Evolutionary conservation across 1,284 basidiomycete species (phyloP), one percentile per base, ranked within the genome.

Genomic region (Cerrena zonata): DNA sequence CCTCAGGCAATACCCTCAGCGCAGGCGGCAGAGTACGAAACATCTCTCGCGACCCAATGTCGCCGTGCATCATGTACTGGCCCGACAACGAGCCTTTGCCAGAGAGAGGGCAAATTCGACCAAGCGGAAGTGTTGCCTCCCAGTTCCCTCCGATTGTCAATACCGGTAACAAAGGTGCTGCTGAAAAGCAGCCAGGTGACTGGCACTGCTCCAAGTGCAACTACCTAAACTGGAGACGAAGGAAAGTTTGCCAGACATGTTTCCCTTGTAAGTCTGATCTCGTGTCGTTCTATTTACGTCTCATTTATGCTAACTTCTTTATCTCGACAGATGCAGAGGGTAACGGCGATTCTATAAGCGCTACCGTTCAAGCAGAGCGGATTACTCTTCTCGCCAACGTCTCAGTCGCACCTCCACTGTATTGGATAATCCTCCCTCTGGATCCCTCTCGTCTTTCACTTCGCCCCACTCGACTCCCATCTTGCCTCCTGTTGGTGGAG

Each of bases 201-300:
- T 93, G 91, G 90, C 75, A 89, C 52, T 93, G 91, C 68, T 73
- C 77, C 52, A 86, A 84, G 63, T 92, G 91, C 66, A 84, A 85
- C 61, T 90, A 91, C 68, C 67, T 89, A 57, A 91, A 93, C 65
- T 93, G 90, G 90, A 74, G 90, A 53, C 70, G 91, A 49, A 72
- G 90, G 46, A 89, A 90, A 66, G 89, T 92, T 49, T 93, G 90
- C 72, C 89, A 92, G 74, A 89, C 87, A 11, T 92, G 90, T 68
- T 82, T 79, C 57, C 89, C 90, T 43, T 90, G 87, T 89, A 62
- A 56, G 81, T 75, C 45, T 39, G 24, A 19, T 51, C 50, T 52
- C 45, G n/a, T n/a, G n/a, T n/a, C n/a, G n/a, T n/a, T n/a, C n/a
- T 51, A 50, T 44, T 44, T 40, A 43, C 49, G 49, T 22, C 51